Evolutionary conservation across 352 stramenopile genomes (phyloP), one percentile per base, ranked within the genome.

Genomic region (Phytopythium boreale): DNA sequence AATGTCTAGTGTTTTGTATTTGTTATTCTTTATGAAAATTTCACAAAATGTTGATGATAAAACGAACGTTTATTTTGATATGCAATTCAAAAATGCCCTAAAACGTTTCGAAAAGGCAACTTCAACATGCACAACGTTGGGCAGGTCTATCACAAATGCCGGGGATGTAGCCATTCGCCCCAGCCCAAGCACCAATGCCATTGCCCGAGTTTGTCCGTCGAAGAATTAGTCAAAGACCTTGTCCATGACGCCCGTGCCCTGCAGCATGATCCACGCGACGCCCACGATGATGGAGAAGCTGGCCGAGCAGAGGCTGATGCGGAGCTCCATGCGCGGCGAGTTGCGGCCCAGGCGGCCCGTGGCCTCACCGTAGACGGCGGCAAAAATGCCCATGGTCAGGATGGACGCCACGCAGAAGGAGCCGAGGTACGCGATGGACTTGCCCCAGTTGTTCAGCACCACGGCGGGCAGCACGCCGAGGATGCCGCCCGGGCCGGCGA

Each of bases 331-430:
- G 15, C 73, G 49, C 19, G 71, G 24, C 57, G 84, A 90, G 44
- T 83, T 75, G 46, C 80, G 74, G 24, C 76, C 72, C 56, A 88
- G 56, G 41, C 78, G 80, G 26, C 76, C 76, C 20, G 84, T 92
- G 60, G 76, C 46, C 56, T 89, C 84, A 31, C 92, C 89, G 64
- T 97, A 97, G 6, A 91, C 66, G 12, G 80, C 77, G 11, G 92
- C 87, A 75, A 97, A 98, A 5, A 82, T 72, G 41, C 89, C 92
- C 92, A 98, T 97, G 43, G 92, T 92, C 11, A 96, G 69, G 39
- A 92, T 96, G n/a, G 77, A 93, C 3, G 80, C 79, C 19, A 91
- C 36, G 44, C 90, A 98, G 74, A 98, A 98, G 10, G 81, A 89
- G 4, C 68, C 77, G 2, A 98, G 69, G 70, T 98, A 98, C n/a